Evolutionary conservation across 2,329 filamentous ascomycete genomes (phyloP), one percentile per base, ranked within the genome.

Genomic region (Pseudogymnoascus sp.): DNA sequence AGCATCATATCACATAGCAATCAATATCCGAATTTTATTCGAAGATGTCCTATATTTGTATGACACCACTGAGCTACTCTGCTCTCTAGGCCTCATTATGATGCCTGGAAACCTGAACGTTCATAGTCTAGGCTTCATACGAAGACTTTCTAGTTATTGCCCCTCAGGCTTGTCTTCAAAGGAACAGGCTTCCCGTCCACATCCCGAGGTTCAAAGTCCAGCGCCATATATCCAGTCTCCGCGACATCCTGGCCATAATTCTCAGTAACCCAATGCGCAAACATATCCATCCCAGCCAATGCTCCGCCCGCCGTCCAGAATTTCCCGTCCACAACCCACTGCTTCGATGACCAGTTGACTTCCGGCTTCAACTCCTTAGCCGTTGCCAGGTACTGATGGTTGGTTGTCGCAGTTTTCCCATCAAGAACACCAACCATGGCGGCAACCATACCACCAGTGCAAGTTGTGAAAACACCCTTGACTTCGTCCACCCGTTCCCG

Each of bases 251-350:
- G 49, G 1, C 64, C 66, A 65, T 64, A 70, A 37, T 65, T 67
- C 63, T 67, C 38, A 14, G 62, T 65, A 3, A 71, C 64, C 69
- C 69, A 71, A 29, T 66, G 49, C 10, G 68, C 65, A 37, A 71
- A 65, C 64, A 82, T 74, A 74, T 88, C 85, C 52, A 86, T 80
- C 0, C 78, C 78, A 4, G 78, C 77, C 14, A 76, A 68, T 0
- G 78, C 76, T 12, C 78, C 78, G 1, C 73, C 73, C 0, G 74
- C 75, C 2, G 78, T 80, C 78, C 78, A 80, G 31, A 80, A 72
- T 38, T 79, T 78, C 0, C 72, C 75, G 59, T 80, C 77, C 0
- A 76, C 63, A 62, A 79, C 69, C 77, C 78, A 81, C 65, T 79
- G 76, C 26, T 77, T 72, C 29, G 66, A 70, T 0, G 73, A 73